Percentiles rank a stretch among this genome's conserved stretches.
phyloP scores from a whole-genome alignment of 176 grass and related monocot species.

The Triticum dicoccoides region DNA sequence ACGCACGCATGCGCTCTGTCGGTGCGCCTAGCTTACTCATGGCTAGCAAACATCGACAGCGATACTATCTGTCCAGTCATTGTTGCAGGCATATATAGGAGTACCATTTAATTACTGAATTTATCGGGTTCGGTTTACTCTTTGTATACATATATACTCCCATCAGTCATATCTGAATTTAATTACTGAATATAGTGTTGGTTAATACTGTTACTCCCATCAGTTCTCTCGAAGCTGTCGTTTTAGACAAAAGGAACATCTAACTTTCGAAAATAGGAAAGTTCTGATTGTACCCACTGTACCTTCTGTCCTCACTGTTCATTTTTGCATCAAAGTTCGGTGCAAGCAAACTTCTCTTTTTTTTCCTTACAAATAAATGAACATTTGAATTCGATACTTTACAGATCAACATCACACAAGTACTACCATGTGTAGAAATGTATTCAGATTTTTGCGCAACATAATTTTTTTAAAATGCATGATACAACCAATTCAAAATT shows the following conservation, averaged over 20 bases:
- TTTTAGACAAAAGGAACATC: background rate
- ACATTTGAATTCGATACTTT: no score
- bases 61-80: background rate
- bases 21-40: background rate
- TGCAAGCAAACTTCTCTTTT: no score
- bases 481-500: no score
- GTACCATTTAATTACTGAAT: background rate
- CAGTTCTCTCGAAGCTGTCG: background rate
- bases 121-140: background rate
- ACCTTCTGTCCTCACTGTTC: no score
- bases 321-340: no score
- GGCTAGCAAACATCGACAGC: background rate
- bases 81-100: background rate
- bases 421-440: no score
- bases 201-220: background rate
- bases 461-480: no score
- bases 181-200: background rate
- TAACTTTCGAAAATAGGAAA: background rate
- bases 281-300: no score
- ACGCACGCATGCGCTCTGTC: constrained; percentile 25
- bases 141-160: background rate
- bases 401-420: no score
- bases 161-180: background rate
- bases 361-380: no score
- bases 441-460: no score